Evolutionary conservation across 2,329 filamentous ascomycete genomes (phyloP).

Genomic region (Atkinsonella texensis): DNA sequence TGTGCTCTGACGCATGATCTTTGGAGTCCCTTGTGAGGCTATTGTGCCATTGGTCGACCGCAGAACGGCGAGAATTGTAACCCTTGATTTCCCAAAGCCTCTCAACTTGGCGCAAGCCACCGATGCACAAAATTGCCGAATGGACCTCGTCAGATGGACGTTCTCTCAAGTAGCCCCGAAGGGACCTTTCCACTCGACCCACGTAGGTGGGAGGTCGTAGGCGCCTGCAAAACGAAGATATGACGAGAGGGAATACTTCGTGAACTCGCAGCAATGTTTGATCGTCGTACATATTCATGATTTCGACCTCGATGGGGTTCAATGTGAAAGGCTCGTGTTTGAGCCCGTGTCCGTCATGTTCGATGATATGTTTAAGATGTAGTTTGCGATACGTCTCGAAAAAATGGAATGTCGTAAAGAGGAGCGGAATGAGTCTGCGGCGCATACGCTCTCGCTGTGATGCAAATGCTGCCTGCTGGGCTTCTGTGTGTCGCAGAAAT

Average conservation of each 20-base stretch:
- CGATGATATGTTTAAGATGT: conserved; percentile 43
- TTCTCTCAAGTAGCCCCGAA: conserved; percentile 52
- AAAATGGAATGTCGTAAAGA: conserved; percentile 57
- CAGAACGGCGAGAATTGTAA: conserved; percentile 46
- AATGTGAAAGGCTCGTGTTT: conserved; percentile 41
- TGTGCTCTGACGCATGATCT: conserved; percentile 24
- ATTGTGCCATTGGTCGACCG: conserved; percentile 49
- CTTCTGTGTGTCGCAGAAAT: conserved; percentile 45
- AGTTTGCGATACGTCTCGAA: conserved; percentile 52
- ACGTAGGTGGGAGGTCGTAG: conserved; percentile 53
- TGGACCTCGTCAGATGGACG: conserved; percentile 51
- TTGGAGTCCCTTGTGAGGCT: conserved; percentile 36
- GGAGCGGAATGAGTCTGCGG: conserved; percentile 47
- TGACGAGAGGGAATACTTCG: conserved; percentile 51
- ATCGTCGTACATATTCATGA: conserved; percentile 55
- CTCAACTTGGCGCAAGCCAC: conserved; percentile 50
- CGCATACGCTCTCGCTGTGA: conserved; percentile 53
- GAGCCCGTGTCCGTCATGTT: conserved; percentile 39
- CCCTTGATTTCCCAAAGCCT: conserved; percentile 55
- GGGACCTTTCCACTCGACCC: conserved; percentile 47
- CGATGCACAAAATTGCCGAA: conserved; percentile 46
- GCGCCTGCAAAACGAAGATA: conserved; percentile 51
- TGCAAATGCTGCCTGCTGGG: conserved; percentile 44
- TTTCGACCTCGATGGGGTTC: conserved; percentile 49
- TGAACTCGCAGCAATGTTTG: conserved; percentile 50